A percentile compares a stretch with the other conserved stretches of the same genome.
Conservation (phyloP, 2,329 filamentous ascomycete genomes). For the Penicillium sp. region DNA sequence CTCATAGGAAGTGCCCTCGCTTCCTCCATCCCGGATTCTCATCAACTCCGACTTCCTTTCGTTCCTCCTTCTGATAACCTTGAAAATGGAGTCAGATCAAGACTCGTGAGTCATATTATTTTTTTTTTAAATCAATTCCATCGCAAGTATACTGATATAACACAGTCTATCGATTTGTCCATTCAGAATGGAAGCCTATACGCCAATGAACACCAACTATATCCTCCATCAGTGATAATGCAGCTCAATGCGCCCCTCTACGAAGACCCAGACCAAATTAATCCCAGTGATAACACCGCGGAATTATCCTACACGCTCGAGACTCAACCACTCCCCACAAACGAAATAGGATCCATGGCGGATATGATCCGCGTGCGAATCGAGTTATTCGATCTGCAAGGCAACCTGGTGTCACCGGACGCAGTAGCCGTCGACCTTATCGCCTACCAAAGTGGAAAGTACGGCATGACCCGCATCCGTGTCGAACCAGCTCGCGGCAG, state of each 20-base stretch:
- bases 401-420: constrained; percentile 28
- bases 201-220: constrained; percentile 32
- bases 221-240: constrained; percentile 31
- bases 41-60: constrained; percentile 24
- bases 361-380: constrained; percentile 27
- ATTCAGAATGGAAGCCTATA: constrained; percentile 29
- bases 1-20: constrained; percentile 18
- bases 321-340: constrained; percentile 22
- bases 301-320: constrained; percentile 28
- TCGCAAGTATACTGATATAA: constrained; percentile 3
- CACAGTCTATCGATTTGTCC: constrained; percentile 31
- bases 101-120: constrained; percentile 14
- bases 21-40: constrained; percentile 14
- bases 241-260: constrained; percentile 28
- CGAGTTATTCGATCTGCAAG: constrained; percentile 26
- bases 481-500: constrained; percentile 20
- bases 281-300: constrained; percentile 13
- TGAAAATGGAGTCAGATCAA: constrained; percentile 9
- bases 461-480: constrained; percentile 31
- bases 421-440: constrained; percentile 33
- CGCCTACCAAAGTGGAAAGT: constrained; percentile 23
- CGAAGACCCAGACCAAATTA: constrained; percentile 4
- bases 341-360: constrained; percentile 14
- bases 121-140: no score
- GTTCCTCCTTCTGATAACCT: constrained; percentile 9